These are phyloP conservation scores for Lasiodiplodia theobromae DNA, from an alignment of 2,329 filamentous ascomycete species.

Conservation along the genomic window DNA sequence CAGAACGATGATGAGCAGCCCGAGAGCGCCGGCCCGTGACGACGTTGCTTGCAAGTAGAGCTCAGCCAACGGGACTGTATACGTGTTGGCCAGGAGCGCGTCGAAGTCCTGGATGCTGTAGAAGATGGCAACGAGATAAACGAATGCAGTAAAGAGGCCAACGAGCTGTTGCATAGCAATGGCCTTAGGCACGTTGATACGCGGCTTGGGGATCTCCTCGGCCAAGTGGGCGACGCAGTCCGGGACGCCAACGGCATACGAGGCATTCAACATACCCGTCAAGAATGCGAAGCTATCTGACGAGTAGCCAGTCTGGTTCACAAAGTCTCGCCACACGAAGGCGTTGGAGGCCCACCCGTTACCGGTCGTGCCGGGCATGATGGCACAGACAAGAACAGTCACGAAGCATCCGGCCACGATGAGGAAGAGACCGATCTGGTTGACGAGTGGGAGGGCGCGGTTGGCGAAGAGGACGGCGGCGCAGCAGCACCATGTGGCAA, in stretches of 20 bases:
- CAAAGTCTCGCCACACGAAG: slow-evolving; percentile 57
- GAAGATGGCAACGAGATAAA: slow-evolving; percentile 53
- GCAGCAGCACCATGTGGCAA: slow-evolving; percentile 56
- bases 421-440: slow-evolving; percentile 62
- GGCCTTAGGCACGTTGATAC: slow-evolving; percentile 50
- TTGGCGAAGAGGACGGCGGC: slow-evolving; percentile 62
- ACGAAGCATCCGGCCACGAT: slow-evolving; percentile 62
- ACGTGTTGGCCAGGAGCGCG: slow-evolving; percentile 57
- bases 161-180: slow-evolving; percentile 48
- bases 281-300: slow-evolving; percentile 69
- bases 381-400: slow-evolving; percentile 62
- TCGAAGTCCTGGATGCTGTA: slow-evolving; percentile 67
- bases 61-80: slow-evolving; percentile 68
- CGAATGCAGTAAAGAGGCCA: slow-evolving; percentile 46
- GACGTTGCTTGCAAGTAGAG: slow-evolving; percentile 65
- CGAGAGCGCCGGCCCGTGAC: slow-evolving; percentile 49
- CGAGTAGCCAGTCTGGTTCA: slow-evolving; percentile 54
- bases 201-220: slow-evolving; percentile 52
- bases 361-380: slow-evolving; percentile 59
- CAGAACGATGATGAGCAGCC: slow-evolving; percentile 60
- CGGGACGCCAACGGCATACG: slow-evolving; percentile 71
- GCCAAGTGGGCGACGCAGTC: slow-evolving; percentile 70
- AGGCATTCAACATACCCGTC: slow-evolving; percentile 72
- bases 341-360: slow-evolving; percentile 48
- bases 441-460: slow-evolving; percentile 59